Base-by-base conservation (phyloP, 1,284 basidiomycete species). In the Singerocomus rubriflavus region DNA sequence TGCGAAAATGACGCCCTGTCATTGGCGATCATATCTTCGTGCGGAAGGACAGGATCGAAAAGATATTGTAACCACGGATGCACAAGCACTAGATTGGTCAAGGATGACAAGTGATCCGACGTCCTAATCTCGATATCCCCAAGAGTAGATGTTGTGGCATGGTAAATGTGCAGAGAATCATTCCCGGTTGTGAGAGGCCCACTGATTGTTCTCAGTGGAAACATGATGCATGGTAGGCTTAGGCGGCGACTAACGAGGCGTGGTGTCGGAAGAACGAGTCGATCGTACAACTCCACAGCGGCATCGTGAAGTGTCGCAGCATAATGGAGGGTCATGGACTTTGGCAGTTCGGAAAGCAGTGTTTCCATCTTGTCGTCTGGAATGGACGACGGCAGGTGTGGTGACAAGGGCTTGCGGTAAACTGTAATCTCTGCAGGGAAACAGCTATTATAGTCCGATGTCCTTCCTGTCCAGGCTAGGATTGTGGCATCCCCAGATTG, bases 401-500 rank as follows among this genome's bases (percentile, higher is more conserved):
- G 40, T 12, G 48, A 43, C 6, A 38, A 6, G 10, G 49, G 16
- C 10, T 60, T 45, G 31, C 16, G 46, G 27, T 60, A 60, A 26
- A 63, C 58, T 4, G 46, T 35, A 3, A 60, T 61, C 12, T 59
- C 58, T 0, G 56, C 46, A 30, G 58, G 58, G 14, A 60, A 50
- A n/a, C 58, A 63, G 9, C 56, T 61, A 26, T 60, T 60, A 12
- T 60, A 61, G 32, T 57, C 61, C 2, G 61, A 63, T 30, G 47
- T 35, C 26, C 40, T 58, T 2, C 58, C 61, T 4, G 48, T 63
- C 58, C 58, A 60, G 3, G 51, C 58, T 7, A 60, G 44, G 13
- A 60, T 57, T 1, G 52, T 43, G 4, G 25, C 31, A 2, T 60
- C 58, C 6, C 52, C 48, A 2, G 58, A 60, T 14, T 56, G 52